Evolutionary conservation across 192 early-diverging fungal species (phyloP), one percentile per base, ranked within the genome.

Genomic region (Dimargaris xerosporica): DNA sequence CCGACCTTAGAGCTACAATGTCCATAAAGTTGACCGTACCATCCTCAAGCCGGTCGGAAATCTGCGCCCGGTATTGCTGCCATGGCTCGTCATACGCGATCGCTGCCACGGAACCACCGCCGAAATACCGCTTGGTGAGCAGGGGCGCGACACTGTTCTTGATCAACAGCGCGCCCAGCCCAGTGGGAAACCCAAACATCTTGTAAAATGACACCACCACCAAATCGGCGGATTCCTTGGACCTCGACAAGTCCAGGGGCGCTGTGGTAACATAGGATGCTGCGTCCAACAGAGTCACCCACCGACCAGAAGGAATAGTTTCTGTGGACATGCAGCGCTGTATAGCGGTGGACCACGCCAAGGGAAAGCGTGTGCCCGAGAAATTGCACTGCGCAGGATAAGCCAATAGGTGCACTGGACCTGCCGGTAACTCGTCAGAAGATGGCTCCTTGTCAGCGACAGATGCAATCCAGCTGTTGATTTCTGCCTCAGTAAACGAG

Each of bases 371-470:
- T 44, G 73, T 69, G 0, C 91, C 91, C 13, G 82, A 79, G 68
- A 84, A 88, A 73, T 93, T 93, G 69, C 86, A 91, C 73, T 93
- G 91, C 11, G 86, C 88, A 0, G 90, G 87, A 65, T 84, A 87
- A 0, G 86, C 85, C 39, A 91, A 72, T 16, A 93, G 74, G 42
- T 79, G 78, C 62, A 72, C 73, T 0, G 42, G 53, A 3, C 55
- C 28, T 21, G 16, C 31, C 5, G 30, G 39, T 15, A 46, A 47
- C 5, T 28, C 19, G 13, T 62, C 15, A 13, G n/a, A n/a, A n/a
- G n/a, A n/a, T n/a, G n/a, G n/a, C n/a, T n/a, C n/a, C n/a, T n/a
- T n/a, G n/a, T n/a, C n/a, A n/a, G n/a, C n/a, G n/a, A n/a, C n/a
- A n/a, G n/a, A n/a, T n/a, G n/a, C n/a, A n/a, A n/a, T n/a, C n/a